A percentile compares a stretch with the other conserved stretches of the same genome.
phyloP scores from a whole-genome alignment of 306 rosid species.

The Prunus salicina region DNA sequence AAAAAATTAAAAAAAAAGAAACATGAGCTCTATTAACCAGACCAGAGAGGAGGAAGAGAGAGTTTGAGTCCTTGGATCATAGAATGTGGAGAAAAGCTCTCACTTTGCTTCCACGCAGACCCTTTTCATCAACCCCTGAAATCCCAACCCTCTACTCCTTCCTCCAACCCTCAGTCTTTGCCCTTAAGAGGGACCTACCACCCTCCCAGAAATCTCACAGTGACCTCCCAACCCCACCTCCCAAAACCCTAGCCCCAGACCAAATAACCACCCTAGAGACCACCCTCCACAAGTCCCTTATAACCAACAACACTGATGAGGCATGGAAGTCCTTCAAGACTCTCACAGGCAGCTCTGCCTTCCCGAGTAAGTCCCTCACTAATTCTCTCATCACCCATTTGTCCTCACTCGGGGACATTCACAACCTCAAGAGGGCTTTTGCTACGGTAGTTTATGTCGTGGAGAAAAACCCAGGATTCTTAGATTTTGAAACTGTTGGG shows the following conservation, averaged over 20 bases:
- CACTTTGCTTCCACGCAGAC: constrained; percentile 31
- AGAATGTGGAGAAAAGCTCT: constrained; percentile 46
- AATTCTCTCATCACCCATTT: constrained; percentile 64
- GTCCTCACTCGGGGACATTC: constrained; percentile 62
- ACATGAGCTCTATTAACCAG: background rate
- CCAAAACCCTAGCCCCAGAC: constrained; percentile 38
- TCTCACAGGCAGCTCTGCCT: constrained; percentile 55
- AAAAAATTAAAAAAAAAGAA: no score
- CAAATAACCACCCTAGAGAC: constrained; percentile 44
- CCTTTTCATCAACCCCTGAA: constrained; percentile 50
- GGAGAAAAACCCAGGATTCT: constrained; percentile 50
- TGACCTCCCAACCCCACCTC: constrained; percentile 34
- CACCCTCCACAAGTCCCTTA: constrained; percentile 63
- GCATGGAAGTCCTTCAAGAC: constrained; percentile 90
- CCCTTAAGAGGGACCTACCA: constrained; percentile 41
- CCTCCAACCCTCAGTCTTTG: constrained; percentile 79
- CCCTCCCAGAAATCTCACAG: constrained; percentile 19
- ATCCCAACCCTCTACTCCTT: constrained; percentile 73
- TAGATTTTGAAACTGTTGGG: constrained; percentile 47
- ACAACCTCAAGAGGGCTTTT: constrained; percentile 79
- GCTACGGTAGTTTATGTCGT: constrained; percentile 60
- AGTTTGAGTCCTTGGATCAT: constrained; percentile 7
- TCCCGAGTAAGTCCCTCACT: constrained; percentile 75
- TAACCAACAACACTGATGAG: constrained; percentile 55
- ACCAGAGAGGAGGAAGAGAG: constrained; percentile 1